Evolutionary conservation across 306 rosid species (phyloP).

Genomic region (Nissolia schottii): DNA sequence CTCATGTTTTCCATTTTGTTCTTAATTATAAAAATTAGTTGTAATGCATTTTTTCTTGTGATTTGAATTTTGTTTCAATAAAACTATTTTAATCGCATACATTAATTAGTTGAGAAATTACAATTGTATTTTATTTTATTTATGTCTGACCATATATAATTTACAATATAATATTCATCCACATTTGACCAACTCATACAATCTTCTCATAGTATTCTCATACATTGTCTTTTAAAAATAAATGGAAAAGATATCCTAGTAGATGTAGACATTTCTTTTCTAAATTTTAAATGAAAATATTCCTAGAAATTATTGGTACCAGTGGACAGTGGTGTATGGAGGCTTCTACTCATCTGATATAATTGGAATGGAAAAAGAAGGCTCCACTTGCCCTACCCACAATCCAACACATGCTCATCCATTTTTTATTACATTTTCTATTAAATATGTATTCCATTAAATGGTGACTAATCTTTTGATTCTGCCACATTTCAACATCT

Average conservation of each 20-base stretch:
- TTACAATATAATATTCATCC: not conserved
- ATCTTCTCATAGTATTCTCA: not conserved
- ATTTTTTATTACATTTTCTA: not conserved
- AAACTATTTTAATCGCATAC: not conserved
- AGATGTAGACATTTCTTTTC: not conserved
- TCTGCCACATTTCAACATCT: conserved; percentile 18
- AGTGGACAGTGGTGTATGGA: not conserved
- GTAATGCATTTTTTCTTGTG: not conserved
- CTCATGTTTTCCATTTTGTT: not conserved
- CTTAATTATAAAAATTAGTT: not conserved
- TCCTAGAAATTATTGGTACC: not conserved
- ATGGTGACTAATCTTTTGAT: conserved; percentile 25
- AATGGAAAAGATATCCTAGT: not conserved
- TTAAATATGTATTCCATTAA: not conserved
- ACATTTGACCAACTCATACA: not conserved
- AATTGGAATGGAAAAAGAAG: not conserved
- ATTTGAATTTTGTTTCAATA: not conserved
- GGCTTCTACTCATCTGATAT: not conserved
- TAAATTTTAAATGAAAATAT: not conserved
- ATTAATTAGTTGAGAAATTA: not conserved
- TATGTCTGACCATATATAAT: not conserved
- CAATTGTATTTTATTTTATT: not conserved
- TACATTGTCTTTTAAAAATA: not conserved
- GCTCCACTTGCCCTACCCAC: not conserved
- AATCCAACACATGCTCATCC: conserved; percentile 12